Evolutionary conservation across 371 early-diverging fungal species (phyloP).

Genomic region (Gilbertella persicaria): DNA sequence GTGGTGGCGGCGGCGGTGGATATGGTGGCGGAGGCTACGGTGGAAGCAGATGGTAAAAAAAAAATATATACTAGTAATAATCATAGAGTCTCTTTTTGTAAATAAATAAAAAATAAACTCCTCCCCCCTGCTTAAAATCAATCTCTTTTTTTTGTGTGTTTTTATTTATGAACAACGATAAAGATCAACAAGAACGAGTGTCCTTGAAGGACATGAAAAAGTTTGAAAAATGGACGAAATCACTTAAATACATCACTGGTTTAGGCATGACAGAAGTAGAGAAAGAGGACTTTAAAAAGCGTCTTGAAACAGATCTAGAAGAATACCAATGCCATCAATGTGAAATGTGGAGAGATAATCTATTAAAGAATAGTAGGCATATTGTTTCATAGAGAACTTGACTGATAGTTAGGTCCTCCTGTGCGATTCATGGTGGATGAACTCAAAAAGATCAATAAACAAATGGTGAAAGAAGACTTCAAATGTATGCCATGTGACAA

Average conservation of each 20-base stretch:
- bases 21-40: conserved; percentile 23
- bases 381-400: background rate
- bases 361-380: conserved; percentile 67
- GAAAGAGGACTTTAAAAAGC: conserved; percentile 27
- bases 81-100: background rate
- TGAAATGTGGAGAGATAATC: conserved; percentile 72
- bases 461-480: conserved; percentile 62
- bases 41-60: conserved; percentile 6
- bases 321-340: conserved; percentile 63
- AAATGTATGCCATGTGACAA: conserved; percentile 82
- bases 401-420: conserved; percentile 64
- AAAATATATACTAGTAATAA: background rate
- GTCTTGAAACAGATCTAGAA: conserved; percentile 49
- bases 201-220: conserved; percentile 40
- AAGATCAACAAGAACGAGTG: conserved; percentile 4
- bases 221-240: conserved; percentile 62
- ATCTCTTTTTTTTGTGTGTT: background rate
- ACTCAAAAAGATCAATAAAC: conserved; percentile 70
- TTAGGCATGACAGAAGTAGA: conserved; percentile 59
- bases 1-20: conserved; percentile 20
- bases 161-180: background rate
- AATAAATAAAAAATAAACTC: background rate
- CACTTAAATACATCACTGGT: conserved; percentile 62
- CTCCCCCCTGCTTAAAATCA: too few species aligned
- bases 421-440: conserved; percentile 84